Conservation (phyloP, 257 asterid species). For the Apocynum venetum region DNA sequence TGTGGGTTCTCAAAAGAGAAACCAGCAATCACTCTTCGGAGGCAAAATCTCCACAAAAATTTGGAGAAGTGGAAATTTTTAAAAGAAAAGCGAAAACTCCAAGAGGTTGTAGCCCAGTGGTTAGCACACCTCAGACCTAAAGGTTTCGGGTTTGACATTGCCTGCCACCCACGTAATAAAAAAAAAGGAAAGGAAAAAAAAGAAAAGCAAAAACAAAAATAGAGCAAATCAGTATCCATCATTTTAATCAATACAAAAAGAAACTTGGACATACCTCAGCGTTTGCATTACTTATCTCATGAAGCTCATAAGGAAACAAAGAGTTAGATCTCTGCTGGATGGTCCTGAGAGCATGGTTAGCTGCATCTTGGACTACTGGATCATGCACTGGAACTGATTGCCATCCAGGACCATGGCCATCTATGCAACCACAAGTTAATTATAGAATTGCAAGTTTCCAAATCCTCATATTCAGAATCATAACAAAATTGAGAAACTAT, state of each 20-base stretch:
- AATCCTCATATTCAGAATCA: background rate
- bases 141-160: no score
- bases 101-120: no score
- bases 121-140: no score
- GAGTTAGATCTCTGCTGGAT: conserved; percentile 91
- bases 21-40: background rate
- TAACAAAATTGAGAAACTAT: background rate
- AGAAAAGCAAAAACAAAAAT: no score
- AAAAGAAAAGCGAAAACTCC: no score
- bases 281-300: conserved; percentile 66
- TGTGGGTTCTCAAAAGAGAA: background rate
- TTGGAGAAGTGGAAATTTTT: no score
- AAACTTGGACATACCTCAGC: conserved; percentile 51
- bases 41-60: background rate
- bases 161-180: no score
- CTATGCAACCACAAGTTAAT: conserved; percentile 16
- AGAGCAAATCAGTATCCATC: background rate
- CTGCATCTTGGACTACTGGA: conserved; percentile 83
- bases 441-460: background rate
- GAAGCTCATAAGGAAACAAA: conserved; percentile 60
- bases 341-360: conserved; percentile 65
- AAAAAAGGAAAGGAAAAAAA: no score
- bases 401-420: conserved; percentile 50
- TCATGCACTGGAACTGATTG: conserved; percentile 70
- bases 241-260: background rate